phyloP scores from a whole-genome alignment of 148 eudicot genomes.

The Cornus suecica region DNA sequence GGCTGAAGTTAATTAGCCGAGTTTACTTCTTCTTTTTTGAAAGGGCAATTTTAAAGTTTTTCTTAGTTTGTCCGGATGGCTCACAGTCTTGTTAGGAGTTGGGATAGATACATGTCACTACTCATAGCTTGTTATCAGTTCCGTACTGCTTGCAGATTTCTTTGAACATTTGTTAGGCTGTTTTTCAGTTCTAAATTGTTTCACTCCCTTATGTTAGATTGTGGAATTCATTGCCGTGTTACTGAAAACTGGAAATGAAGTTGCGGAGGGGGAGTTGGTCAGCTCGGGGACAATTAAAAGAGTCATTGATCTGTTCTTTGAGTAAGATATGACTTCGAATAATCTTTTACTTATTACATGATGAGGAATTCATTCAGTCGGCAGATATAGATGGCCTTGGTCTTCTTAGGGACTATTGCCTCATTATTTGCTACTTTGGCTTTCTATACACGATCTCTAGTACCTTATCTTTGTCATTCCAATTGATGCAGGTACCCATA shows the following conservation, averaged over 20 bases:
- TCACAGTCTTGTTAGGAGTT: background rate
- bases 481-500: slow-evolving; percentile 75
- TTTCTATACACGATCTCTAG: background rate
- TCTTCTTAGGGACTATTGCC: background rate
- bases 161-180: background rate
- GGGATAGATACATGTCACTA: background rate
- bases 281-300: slow-evolving; percentile 81
- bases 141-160: background rate
- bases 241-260: slow-evolving; percentile 78
- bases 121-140: slow-evolving; percentile 1
- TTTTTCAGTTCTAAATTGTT: background rate
- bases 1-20: background rate
- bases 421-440: background rate
- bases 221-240: slow-evolving; percentile 93
- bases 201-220: slow-evolving; percentile 43
- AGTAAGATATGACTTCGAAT: slow-evolving; percentile 47
- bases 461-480: slow-evolving; percentile 1
- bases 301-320: slow-evolving; percentile 81
- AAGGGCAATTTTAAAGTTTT: background rate
- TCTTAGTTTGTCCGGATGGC: background rate
- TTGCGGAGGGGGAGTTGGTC: slow-evolving; percentile 79
- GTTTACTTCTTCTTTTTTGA: background rate
- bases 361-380: background rate
- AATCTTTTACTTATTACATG: background rate
- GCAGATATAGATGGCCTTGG: background rate